Evolutionary conservation across 2,329 filamentous ascomycete genomes (phyloP), one percentile per base, ranked within the genome.

Genomic region (Plenodomus lindquistii): DNA sequence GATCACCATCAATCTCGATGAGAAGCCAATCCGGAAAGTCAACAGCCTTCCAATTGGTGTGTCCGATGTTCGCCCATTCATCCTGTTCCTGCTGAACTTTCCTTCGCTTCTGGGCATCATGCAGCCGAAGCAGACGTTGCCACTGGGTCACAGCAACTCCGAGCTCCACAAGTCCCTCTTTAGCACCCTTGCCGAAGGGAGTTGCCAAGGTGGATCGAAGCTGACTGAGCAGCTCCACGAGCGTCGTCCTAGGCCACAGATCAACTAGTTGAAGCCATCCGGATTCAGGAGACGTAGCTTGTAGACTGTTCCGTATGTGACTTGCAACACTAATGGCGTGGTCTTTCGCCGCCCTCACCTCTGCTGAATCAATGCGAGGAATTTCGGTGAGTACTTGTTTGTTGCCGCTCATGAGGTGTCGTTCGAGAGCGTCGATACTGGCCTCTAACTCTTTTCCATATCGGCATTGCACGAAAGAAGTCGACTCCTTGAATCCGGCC

Each of bases 1-100:
- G 66, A 48, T 87, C 78, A 0, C 79, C 75, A 42, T 89, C 86
- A 13, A 89, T 79, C 52, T 89, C 86, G 0, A 90, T 67, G 0
- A 89, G 71, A 0, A 89, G 64, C 81, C 85, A 88, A 57, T 89
- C 85, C 0, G 83, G 75, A 24, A 78, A 65, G 0, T 81, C 68
- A 0, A 63, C n/a, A 0, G 83, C 79, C 2, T 73, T 60, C 85
- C 85, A 88, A 22, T 84, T 75, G 0, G 59, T 62, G 57, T 87
- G 85, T 0, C 81, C 83, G 0, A 29, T 1, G 19, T 80, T 82
- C 0, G 46, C 48, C 11, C 66, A 55, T 50, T 85, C 82, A 3
- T 81, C 77, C 1, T 56, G 15, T 1, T 61, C 57, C 57, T 53
- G 58, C 15, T 55, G 46, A 16, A 19, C 70, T 58, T 20, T 66